Base-by-base conservation (phyloP, 257 asterid genomes). In the Lithospermum erythrorhizon region DNA sequence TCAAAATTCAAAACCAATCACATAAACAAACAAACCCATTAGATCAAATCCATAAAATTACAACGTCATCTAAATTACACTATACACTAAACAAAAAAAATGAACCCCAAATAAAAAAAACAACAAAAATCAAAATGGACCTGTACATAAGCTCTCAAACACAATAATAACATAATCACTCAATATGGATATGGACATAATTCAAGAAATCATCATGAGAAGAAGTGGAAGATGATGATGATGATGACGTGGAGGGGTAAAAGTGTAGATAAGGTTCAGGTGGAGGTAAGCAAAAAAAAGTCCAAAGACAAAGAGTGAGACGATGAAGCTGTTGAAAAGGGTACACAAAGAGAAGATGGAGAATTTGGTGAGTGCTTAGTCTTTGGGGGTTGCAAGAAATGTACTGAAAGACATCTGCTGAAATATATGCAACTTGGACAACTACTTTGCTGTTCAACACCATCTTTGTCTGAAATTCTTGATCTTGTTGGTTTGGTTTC, bases 311-410 rank as follows among this genome's bases (percentile, higher is more conserved):
- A 52, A 83, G 67, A 61, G 90, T 75, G 60, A 90, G 67, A 35
- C 93, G 94, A 68, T 80, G 82, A 79, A 90, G 72, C 59, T 83
- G 84, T 58, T 79, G 90, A 61, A 83, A 80, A 22, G 97, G 97
- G 79, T 82, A 76, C 71, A 85, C 83, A 72, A 83, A 87, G 59
- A 90, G 74, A 65, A 87, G 95, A 71, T 72, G 76, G 52, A 86
- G 86, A 61, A 82, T 82, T 66, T 84, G 85, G 53, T 89, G 86
- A 75, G 74, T 68, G 78, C 82, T 80, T 53, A 89, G 75, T 55
- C 80, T 76, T 72, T 87, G 95, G 0, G 95, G 85, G 48, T 87
- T 87, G 81, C 95, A 90, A 4, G 93, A 91, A 60, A 90, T 62
- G 88, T 81, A 84, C 70, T 90, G 97, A 57, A 81, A 89, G 3